phyloP scores from a whole-genome alignment of 129 eudicot species.

The Oenanthe sinensis region DNA sequence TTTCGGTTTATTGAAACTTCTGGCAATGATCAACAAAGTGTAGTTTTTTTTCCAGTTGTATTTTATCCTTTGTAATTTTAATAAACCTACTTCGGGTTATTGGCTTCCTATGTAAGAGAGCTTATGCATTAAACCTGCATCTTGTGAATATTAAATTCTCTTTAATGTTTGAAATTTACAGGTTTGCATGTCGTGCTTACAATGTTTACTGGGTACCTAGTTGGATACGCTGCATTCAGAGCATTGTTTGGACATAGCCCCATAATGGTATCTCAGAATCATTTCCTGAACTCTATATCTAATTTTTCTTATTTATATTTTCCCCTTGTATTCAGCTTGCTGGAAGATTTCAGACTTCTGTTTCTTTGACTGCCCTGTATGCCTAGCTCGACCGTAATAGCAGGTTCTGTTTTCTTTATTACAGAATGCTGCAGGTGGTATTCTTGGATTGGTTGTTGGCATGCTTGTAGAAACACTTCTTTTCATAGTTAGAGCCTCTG shows the following conservation, averaged over 20 bases:
- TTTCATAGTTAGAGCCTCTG: constrained; percentile 58
- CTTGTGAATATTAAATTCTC: background rate
- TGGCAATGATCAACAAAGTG: background rate
- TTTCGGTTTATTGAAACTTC: background rate
- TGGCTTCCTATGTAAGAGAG: background rate
- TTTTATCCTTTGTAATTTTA: background rate
- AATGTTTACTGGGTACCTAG: constrained; percentile 84
- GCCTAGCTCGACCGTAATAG: background rate
- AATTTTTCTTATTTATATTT: background rate
- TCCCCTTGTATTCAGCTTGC: background rate
- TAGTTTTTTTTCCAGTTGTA: background rate
- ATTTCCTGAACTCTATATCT: background rate
- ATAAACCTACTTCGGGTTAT: background rate
- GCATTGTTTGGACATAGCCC: constrained; percentile 78
- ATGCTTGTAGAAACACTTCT: constrained; percentile 92
- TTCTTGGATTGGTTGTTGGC: constrained; percentile 70
- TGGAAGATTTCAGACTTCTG: background rate
- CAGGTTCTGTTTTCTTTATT: constrained; percentile 5
- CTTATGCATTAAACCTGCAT: background rate
- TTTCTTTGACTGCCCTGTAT: background rate
- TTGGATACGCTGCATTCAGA: constrained; percentile 80
- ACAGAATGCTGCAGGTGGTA: constrained; percentile 94
- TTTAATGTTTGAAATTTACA: constrained; percentile 20
- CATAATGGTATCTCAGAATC: constrained; percentile 49
- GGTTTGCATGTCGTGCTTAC: constrained; percentile 78